A percentile compares a stretch with the other conserved stretches of the same genome.
These are phyloP conservation scores for Phylloboletellus chloephorus DNA, from an alignment of 1,284 basidiomycete species.

Conservation along the genomic window DNA sequence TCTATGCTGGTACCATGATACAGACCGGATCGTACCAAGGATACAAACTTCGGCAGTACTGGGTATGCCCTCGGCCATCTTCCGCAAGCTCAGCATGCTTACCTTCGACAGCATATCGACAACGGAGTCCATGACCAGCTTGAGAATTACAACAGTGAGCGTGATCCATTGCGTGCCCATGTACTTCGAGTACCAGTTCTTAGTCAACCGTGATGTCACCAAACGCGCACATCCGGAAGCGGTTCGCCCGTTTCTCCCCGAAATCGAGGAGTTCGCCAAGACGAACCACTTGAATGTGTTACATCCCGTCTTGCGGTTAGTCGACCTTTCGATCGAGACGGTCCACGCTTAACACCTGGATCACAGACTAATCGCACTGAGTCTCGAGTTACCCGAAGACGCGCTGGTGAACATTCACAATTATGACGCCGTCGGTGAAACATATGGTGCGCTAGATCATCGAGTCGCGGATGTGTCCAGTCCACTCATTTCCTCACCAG, in stretches of 20 bases:
- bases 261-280: slow-evolving; percentile 48
- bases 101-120: slow-evolving; percentile 43
- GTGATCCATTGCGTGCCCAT: neutral
- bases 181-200: neutral
- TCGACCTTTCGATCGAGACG: neutral
- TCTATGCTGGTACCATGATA: slow-evolving; percentile 46
- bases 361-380: slow-evolving; percentile 47
- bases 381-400: slow-evolving; percentile 57
- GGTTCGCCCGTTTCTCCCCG: slow-evolving; percentile 51
- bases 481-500: slow-evolving; percentile 25
- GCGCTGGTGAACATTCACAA: slow-evolving; percentile 48
- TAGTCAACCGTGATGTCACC: slow-evolving; percentile 46
- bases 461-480: neutral
- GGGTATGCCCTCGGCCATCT: slow-evolving; percentile 34
- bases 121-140: slow-evolving; percentile 54
- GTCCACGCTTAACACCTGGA: neutral
- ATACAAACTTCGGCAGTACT: slow-evolving; percentile 53
- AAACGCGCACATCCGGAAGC: slow-evolving; percentile 44
- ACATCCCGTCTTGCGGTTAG: slow-evolving; percentile 45
- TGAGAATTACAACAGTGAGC: slow-evolving; percentile 53
- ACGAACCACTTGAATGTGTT: slow-evolving; percentile 50
- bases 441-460: slow-evolving; percentile 37
- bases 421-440: slow-evolving; percentile 40
- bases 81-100: neutral
- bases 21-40: slow-evolving; percentile 52